These are phyloP conservation scores for Silene conica DNA, from an alignment of 148 eudicot species.

Conservation along the genomic window DNA sequence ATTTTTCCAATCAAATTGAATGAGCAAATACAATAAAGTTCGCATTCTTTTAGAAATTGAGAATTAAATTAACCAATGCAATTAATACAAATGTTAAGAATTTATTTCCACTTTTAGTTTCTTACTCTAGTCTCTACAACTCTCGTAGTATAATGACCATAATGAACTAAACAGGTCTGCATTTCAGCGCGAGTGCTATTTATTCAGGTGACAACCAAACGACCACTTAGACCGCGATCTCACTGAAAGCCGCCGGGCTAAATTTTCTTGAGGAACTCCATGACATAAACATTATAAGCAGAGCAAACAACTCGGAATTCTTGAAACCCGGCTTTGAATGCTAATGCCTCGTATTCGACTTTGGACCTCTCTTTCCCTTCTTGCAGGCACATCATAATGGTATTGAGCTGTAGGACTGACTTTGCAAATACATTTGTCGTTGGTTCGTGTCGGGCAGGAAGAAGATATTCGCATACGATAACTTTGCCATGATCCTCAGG, in stretches of 20 bases:
- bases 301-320: constrained; percentile 14
- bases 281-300: constrained; percentile 18
- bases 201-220: too few species aligned
- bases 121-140: too few species aligned
- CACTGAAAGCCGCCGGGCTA: neutral
- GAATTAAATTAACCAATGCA: too few species aligned
- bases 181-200: neutral
- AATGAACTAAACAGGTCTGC: too few species aligned
- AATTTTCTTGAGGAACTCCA: constrained; percentile 19
- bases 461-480: constrained; percentile 58
- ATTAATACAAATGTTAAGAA: too few species aligned
- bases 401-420: constrained; percentile 12
- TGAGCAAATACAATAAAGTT: too few species aligned
- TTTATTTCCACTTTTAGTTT: too few species aligned
- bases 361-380: constrained; percentile 14
- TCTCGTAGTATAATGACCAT: too few species aligned
- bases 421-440: neutral
- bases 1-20: too few species aligned
- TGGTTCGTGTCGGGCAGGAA: constrained; percentile 17
- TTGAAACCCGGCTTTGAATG: constrained; percentile 20
- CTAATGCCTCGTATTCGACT: constrained; percentile 11
- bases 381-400: constrained; percentile 2
- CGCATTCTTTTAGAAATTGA: too few species aligned
- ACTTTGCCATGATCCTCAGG: constrained; percentile 67
- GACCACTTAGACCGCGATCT: neutral